A percentile compares a stretch with the other conserved stretches of the same genome.
phyloP scores from a whole-genome alignment of 2,329 filamentous ascomycete genomes.

The Tothia fuscella region DNA sequence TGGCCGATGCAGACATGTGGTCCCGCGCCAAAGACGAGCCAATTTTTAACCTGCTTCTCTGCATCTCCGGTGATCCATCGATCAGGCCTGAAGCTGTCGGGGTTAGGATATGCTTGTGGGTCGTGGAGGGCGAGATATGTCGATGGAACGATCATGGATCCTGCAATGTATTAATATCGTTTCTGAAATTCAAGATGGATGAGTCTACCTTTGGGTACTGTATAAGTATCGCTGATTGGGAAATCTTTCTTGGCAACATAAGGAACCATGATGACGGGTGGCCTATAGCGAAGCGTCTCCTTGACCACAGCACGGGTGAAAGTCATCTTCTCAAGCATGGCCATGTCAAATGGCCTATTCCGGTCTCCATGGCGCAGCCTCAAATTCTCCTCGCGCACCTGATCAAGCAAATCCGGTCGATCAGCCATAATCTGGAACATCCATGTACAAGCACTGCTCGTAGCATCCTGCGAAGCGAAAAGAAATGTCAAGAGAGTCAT shows the following conservation, averaged over 20 bases:
- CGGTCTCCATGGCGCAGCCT: slow-evolving; percentile 62
- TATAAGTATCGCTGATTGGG: slow-evolving; percentile 77
- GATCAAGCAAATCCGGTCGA: slow-evolving; percentile 81
- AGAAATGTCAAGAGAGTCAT: slow-evolving; percentile 94
- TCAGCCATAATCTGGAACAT: slow-evolving; percentile 90
- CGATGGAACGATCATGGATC: slow-evolving; percentile 88
- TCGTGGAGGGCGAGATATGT: slow-evolving; percentile 86
- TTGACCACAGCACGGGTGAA: slow-evolving; percentile 87
- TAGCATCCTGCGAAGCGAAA: slow-evolving; percentile 95
- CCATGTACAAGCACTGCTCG: slow-evolving; percentile 87
- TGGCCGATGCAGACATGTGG: slow-evolving; percentile 96
- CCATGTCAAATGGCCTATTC: slow-evolving; percentile 60
- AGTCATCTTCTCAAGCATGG: slow-evolving; percentile 74
- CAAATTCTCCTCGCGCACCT: slow-evolving; percentile 84
- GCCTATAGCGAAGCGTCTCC: slow-evolving; percentile 61
- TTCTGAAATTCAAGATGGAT: no score
- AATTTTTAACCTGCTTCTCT: slow-evolving; percentile 90
- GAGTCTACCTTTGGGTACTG: slow-evolving; percentile 90
- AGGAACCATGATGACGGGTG: slow-evolving; percentile 93
- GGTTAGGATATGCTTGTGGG: slow-evolving; percentile 80
- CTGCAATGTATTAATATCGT: no score
- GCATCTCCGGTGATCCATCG: slow-evolving; percentile 85
- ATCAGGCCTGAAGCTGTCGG: slow-evolving; percentile 80
- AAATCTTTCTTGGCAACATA: slow-evolving; percentile 93
- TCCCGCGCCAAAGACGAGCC: slow-evolving; percentile 87